Evolutionary conservation across 169 alveolate genomes (phyloP), one percentile per base, ranked within the genome.

Genomic region (Eimeria falciformis): DNA sequence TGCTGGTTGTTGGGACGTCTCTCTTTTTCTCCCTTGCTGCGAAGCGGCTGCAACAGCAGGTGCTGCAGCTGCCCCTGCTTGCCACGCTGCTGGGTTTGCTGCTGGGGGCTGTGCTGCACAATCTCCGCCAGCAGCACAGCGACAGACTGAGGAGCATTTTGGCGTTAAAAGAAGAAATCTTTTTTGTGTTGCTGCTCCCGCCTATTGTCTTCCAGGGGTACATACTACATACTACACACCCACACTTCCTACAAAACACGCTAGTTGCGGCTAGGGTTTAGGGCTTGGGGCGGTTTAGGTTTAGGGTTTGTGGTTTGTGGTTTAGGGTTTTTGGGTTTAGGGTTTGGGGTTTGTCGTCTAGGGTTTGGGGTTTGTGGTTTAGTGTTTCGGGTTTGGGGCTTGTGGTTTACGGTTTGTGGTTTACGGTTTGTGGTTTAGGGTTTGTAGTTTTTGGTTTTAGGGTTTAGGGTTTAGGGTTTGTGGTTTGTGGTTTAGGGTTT

Each of bases 181-280:
- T 92, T 78, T 92, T 92, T 37, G 79, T 92, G 53, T 50, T 92
- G 37, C 90, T 92, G 65, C 90, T 92, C 53, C 94, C 94, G 9
- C 94, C 94, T 12, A 92, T 92, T 45, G 88, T 92, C 21, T 92
- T 92, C 53, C 85, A 91, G 69, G 90, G 94, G 77, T 85, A 45
- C 18, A 47, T 5, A 45, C 62, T 50, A 50, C 11, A 50, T 21
- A 12, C 62, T 50, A 50, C 23, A 50, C 62, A 40, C 45, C n/a
- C n/a, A n/a, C n/a, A n/a, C n/a, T n/a, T n/a, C n/a, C n/a, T n/a
- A n/a, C n/a, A n/a, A n/a, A n/a, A n/a, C n/a, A n/a, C n/a, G n/a
- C n/a, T n/a, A n/a, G n/a, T n/a, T n/a, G n/a, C n/a, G n/a, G n/a
- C n/a, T n/a, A n/a, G n/a, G n/a, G 62, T 12, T 12, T 21, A 12